Evolutionary conservation across 2,329 filamentous ascomycete genomes (phyloP), one percentile per base, ranked within the genome.

Genomic region (Verticillium longisporum): DNA sequence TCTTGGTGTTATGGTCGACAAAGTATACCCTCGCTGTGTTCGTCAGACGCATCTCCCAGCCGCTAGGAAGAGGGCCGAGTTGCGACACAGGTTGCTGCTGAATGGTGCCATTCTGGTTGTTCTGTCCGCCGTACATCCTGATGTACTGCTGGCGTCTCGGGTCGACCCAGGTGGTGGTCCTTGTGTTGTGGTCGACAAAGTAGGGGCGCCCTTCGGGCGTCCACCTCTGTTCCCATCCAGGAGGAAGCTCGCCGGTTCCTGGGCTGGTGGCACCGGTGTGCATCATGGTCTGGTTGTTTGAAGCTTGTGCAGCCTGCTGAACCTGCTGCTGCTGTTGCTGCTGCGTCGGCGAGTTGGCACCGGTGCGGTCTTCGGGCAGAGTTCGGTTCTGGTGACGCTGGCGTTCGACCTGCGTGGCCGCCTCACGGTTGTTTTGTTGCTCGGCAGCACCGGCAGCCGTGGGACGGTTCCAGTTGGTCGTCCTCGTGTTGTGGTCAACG

Each of bases 1-100:
- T 99, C 82, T 99, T 99, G 55, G 95, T 99, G 78, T 99, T 99
- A 79, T 99, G 95, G 71, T 99, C 95, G 55, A 99, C 95, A 75
- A 99, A 99, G 78, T 99, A 99, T 15, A 99, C 95, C 62, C 95
- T 86, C 33, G 95, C 95, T 14, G 95, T 99, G 75, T 99, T 98
- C 59, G 95, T 99, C 58, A 99, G 87, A 63, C 95, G 91, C 95
- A 99, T 99, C 81, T 99, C 95, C 95, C 95, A 99, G 2, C 95
- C 95, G 70, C 95, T 98, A 3, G 95, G 95, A 56, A 99, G 77
- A 32, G 95, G 95, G 4, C 95, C 95, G 55, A 99, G 84, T 74
- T 99, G 95, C 2, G 95, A 98, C 2, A 99, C 95, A 1, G 95
- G 94, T 76, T 99, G 95, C 73, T 97, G 94, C 75, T 98, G 94